phyloP scores from a whole-genome alignment of 2,329 filamentous ascomycete species.

The Nannizzia gypsea region DNA sequence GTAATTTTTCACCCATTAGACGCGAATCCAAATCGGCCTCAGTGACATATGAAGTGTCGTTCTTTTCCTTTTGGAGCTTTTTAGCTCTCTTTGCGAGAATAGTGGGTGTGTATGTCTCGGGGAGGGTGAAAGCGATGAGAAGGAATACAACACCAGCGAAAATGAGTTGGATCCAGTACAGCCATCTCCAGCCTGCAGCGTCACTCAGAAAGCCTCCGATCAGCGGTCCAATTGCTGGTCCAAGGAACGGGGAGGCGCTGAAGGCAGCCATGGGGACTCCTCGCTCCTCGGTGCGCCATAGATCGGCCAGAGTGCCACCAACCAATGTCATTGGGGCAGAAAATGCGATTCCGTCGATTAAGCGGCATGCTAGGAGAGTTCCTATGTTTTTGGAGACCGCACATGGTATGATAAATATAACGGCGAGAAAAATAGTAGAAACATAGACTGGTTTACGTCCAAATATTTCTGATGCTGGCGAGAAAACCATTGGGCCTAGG shows the following conservation, averaged over 20 bases:
- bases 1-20: constrained; percentile 55
- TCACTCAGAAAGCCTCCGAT: constrained; percentile 66
- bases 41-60: constrained; percentile 57
- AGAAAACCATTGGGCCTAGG: constrained; percentile 64
- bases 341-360: constrained; percentile 73
- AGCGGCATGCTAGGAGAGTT: constrained; percentile 63
- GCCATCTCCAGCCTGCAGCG: constrained; percentile 63
- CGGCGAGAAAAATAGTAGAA: constrained; percentile 55
- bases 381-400: constrained; percentile 64
- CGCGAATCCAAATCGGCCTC: constrained; percentile 68
- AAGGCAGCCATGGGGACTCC: constrained; percentile 83
- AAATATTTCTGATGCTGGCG: constrained; percentile 63
- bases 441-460: constrained; percentile 62
- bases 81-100: constrained; percentile 59
- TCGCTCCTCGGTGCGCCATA: constrained; percentile 75
- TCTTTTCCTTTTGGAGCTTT: constrained; percentile 58
- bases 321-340: constrained; percentile 79
- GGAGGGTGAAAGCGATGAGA: constrained; percentile 75
- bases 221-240: constrained; percentile 65
- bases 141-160: constrained; percentile 57
- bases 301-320: constrained; percentile 67
- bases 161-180: constrained; percentile 81
- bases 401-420: constrained; percentile 70
- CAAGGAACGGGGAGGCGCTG: constrained; percentile 69
- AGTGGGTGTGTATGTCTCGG: constrained; percentile 75